A percentile compares a stretch with the other conserved stretches of the same genome.
Conservation (phyloP, 306 rosid species). For the Ammopiptanthus mongolicus region DNA sequence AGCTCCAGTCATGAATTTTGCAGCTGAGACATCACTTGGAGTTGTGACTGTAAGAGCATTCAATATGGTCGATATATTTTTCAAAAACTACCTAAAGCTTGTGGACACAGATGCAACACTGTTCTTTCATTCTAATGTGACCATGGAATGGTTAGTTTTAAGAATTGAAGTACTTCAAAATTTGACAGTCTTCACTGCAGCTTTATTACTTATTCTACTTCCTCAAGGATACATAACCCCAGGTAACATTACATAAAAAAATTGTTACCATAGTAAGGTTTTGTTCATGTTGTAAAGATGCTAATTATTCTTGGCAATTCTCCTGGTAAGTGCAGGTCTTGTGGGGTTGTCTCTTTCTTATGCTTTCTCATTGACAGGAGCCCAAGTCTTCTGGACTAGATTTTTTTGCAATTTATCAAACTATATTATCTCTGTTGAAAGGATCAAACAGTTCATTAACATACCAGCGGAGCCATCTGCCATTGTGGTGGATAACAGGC, state of each 20-base stretch:
- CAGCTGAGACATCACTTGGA: conserved; percentile 78
- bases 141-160: conserved; percentile 61
- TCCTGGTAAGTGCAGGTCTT: conserved; percentile 44
- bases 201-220: conserved; percentile 49
- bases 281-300: background rate
- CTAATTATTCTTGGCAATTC: background rate
- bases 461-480: conserved; percentile 56
- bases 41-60: conserved; percentile 76
- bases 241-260: conserved; percentile 29
- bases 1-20: conserved; percentile 79
- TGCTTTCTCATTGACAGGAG: conserved; percentile 41
- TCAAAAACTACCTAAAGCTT: conserved; percentile 45
- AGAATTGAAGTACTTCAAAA: conserved; percentile 68
- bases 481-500: conserved; percentile 44
- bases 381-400: conserved; percentile 27
- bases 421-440: conserved; percentile 54
- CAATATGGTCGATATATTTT: conserved; percentile 47
- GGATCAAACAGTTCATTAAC: conserved; percentile 72
- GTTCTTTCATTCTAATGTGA: conserved; percentile 60
- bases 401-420: conserved; percentile 50
- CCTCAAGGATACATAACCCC: conserved; percentile 57
- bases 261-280: background rate
- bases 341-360: conserved; percentile 68
- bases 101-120: conserved; percentile 65
- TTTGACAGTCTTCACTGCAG: conserved; percentile 59